Evolutionary conservation across 768 basidiomycete species (phyloP), one percentile per base, ranked within the genome.

Genomic region (Floccularia luteovirens): DNA sequence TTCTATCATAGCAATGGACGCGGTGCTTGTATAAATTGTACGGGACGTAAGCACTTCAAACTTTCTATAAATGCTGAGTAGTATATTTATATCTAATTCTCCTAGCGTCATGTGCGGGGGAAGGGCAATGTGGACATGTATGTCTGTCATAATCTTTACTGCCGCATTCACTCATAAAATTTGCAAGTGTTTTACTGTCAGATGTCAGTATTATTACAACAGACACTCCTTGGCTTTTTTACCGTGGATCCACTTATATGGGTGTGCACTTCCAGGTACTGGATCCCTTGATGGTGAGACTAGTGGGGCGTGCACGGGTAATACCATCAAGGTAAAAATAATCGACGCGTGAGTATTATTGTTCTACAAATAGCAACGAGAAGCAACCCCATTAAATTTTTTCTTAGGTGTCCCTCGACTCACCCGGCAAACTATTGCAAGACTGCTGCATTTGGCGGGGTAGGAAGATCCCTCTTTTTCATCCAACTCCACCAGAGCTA

Each of bases 401-500:
- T 8, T 14, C 14, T 8, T 32, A 55, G 53, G 21, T 62, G 60
- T 36, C 60, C 60, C 7, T 53, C 55, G 4, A 59, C 57, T n/a
- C 60, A 62, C 38, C 57, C 56, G n/a, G 57, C 47, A 25, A 62
- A 62, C 45, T 62, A 52, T 45, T 60, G 60, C 56, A 59, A 62
- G 47, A 56, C 54, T 12, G 44, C 49, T 8, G 49, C 47, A 7
- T 46, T 51, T 33, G 47, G 49, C 19, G 44, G 49, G 50, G 39
- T 43, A 51, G 31, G 56, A 49, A 12, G 27, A 23, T 24, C 17
- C 31, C 20, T 12, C 7, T 7, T 13, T 23, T 25, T 22, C 24
- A 34, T 14, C 21, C 10, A 8, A 28, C 14, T 28, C 27, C 14
- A 28, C 8, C 27, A 8, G 10, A 8, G 27, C 10, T 8, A 28